Evolutionary conservation across 257 asterid genomes (phyloP).

Genomic region (Leonotis leonurus): DNA sequence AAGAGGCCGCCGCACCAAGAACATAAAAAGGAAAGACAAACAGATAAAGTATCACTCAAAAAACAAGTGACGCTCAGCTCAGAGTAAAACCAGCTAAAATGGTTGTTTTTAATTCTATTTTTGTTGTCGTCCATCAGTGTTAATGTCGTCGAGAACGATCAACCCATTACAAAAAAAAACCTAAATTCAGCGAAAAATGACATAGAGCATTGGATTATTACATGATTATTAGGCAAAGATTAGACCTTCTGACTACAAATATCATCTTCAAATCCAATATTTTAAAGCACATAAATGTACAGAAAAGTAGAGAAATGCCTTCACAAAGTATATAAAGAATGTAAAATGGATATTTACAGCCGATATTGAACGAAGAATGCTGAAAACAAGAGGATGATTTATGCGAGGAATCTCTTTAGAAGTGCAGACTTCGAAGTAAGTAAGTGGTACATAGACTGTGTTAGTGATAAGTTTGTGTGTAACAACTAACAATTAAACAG

Average conservation of each 20-base stretch:
- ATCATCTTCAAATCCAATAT: constrained; percentile 12
- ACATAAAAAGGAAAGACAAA: neutral
- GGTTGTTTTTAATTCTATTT: neutral
- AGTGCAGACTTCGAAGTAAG: constrained; percentile 21
- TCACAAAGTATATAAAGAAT: neutral
- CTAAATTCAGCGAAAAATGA: constrained; percentile 4
- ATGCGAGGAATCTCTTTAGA: constrained; percentile 14
- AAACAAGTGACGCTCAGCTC: neutral
- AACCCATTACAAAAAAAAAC: constrained; percentile 18
- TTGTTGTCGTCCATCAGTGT: neutral
- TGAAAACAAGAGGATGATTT: neutral
- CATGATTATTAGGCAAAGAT: neutral
- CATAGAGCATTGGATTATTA: neutral
- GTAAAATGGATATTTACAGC: constrained; percentile 8
- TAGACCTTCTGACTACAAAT: constrained; percentile 8
- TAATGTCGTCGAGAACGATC: constrained; percentile 1
- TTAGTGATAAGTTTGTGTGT: neutral
- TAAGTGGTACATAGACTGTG: neutral
- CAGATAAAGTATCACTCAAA: neutral
- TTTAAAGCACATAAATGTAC: constrained; percentile 2
- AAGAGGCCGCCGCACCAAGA: neutral
- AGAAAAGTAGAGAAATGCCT: neutral
- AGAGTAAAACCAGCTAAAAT: constrained; percentile 5
- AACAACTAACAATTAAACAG: too few species aligned
- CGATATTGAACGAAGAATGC: constrained; percentile 8